These are phyloP conservation scores for Fonsecaea erecta DNA, from an alignment of 2,329 filamentous ascomycete species.

Conservation along the genomic window DNA sequence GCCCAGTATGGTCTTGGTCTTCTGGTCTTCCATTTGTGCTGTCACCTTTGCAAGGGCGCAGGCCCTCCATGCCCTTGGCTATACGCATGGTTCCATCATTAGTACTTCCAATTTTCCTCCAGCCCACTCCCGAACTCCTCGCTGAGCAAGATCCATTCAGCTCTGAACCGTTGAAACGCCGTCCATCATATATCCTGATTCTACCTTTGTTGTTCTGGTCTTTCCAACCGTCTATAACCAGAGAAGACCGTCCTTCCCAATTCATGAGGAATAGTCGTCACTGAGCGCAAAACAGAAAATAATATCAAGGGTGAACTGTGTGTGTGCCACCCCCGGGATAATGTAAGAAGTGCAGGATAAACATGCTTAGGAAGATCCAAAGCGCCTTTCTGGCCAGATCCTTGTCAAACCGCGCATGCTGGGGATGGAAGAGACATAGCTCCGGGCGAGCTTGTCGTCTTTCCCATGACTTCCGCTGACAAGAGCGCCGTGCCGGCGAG, in stretches of 20 bases:
- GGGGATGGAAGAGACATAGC: background rate
- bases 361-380: background rate
- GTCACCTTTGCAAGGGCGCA: background rate
- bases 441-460: background rate
- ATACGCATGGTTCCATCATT: background rate
- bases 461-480: background rate
- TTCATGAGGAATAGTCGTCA: background rate
- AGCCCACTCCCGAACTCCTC: background rate
- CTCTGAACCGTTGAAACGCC: background rate
- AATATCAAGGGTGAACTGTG: background rate
- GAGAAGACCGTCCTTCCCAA: background rate
- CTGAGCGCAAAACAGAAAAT: background rate
- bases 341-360: background rate
- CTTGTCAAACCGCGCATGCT: background rate
- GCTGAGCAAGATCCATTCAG: background rate
- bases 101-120: background rate
- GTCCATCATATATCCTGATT: background rate
- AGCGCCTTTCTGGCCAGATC: background rate
- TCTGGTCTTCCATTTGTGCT: background rate
- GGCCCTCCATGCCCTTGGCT: background rate
- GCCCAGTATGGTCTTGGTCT: background rate
- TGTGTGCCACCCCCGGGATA: background rate
- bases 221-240: background rate
- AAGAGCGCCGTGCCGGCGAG: background rate
- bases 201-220: background rate